Evolutionary conservation across 2,329 filamentous ascomycete genomes (phyloP).

Genomic region (Penicillium sclerotigenum): DNA sequence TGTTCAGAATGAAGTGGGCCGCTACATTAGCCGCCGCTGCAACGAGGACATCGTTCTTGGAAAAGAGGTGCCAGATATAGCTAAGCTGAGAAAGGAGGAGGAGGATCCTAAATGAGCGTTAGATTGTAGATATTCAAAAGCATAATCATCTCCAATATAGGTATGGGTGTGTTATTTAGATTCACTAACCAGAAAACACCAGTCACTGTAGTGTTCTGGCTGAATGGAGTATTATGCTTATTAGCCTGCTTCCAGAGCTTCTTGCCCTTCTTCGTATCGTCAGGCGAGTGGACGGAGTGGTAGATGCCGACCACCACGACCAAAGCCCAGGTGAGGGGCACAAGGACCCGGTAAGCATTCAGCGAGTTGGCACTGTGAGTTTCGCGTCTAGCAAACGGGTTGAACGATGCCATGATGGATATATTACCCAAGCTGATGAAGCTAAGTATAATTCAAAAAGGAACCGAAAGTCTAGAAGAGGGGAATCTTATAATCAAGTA

Average conservation of each 20-base stretch:
- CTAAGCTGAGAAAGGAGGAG: constrained; percentile 72
- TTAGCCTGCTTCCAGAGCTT: constrained; percentile 75
- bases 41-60: constrained; percentile 59
- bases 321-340: constrained; percentile 70
- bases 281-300: constrained; percentile 65
- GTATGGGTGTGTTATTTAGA: neutral
- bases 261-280: constrained; percentile 59
- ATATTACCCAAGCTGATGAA: neutral
- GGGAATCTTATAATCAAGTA: neutral
- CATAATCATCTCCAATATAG: neutral
- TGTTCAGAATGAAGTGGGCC: constrained; percentile 80
- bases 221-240: constrained; percentile 67
- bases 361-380: constrained; percentile 61
- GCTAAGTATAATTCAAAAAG: neutral
- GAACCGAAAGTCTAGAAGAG: neutral
- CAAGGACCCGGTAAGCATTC: constrained; percentile 71
- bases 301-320: constrained; percentile 70
- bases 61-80: constrained; percentile 76
- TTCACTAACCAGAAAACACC: constrained; percentile 70
- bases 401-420: constrained; percentile 43
- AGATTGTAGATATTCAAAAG: neutral
- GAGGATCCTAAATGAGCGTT: constrained; percentile 54
- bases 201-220: constrained; percentile 62
- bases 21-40: constrained; percentile 72
- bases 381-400: constrained; percentile 72